Conservation (phyloP, 345 rosid genomes). For the Melaleuca alternifolia region DNA sequence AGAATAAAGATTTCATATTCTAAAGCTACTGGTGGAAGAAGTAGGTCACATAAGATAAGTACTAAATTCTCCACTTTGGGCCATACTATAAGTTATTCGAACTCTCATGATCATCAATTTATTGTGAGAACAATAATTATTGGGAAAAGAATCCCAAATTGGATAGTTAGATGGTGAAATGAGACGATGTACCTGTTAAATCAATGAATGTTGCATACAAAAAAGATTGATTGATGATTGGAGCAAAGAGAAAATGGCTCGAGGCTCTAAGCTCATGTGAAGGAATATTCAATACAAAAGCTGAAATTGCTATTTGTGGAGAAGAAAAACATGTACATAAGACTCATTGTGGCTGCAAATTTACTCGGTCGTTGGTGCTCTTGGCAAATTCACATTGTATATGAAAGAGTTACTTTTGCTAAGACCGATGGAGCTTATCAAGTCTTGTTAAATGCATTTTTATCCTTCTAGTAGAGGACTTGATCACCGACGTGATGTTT, state of each 20-base stretch:
- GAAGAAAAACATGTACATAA: background rate
- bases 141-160: no score
- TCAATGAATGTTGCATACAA: rapidly evolving
- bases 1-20: no score
- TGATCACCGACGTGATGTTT: background rate
- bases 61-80: no score
- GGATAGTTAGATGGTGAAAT: no score
- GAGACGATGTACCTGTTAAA: background rate
- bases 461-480: background rate
- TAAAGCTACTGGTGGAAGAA: no score
- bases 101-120: no score
- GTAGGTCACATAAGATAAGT: no score
- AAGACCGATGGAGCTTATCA: background rate
- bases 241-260: background rate
- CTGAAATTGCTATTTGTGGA: background rate
- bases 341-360: background rate
- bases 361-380: background rate
- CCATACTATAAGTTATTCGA: no score
- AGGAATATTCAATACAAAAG: background rate
- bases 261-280: rapidly evolving
- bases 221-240: background rate
- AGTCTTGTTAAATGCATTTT: background rate
- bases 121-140: no score
- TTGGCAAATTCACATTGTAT: rapidly evolving
- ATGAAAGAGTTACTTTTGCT: background rate